A percentile compares a stretch with the other conserved stretches of the same genome.
Conservation (phyloP, 768 basidiomycete species). For the Ramaria sp. region DNA sequence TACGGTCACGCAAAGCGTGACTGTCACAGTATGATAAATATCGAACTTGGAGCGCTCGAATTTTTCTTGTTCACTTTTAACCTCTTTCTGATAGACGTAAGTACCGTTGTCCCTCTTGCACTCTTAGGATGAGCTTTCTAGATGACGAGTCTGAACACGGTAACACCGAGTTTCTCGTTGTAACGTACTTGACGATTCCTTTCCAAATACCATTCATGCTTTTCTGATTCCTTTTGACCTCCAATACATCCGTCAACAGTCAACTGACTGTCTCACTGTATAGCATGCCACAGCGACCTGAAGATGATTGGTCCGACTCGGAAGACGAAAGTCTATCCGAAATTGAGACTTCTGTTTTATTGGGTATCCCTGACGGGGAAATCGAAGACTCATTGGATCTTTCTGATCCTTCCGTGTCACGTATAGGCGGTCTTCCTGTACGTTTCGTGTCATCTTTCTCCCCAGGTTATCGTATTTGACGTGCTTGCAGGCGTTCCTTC, state of each 20-base stretch:
- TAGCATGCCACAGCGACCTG: conserved; percentile 30
- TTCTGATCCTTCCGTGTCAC: conserved; percentile 72
- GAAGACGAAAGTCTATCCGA: conserved; percentile 49
- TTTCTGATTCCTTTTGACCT: conserved; percentile 47
- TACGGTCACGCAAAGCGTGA: no score
- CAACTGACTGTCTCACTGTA: conserved; percentile 11
- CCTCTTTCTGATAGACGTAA: neutral
- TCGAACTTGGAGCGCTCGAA: no score
- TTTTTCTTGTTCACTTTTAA: neutral
- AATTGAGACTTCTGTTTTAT: conserved; percentile 47
- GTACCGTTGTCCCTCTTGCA: neutral
- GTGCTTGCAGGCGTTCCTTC: conserved; percentile 37
- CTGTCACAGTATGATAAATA: no score
- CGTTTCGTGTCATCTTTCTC: conserved; percentile 15
- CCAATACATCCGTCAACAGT: conserved; percentile 12
- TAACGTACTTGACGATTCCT: conserved; percentile 50
- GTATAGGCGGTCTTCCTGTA: conserved; percentile 87
- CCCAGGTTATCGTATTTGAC: neutral
- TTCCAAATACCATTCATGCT: conserved; percentile 86
- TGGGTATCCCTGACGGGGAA: conserved; percentile 72
- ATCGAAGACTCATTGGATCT: conserved; percentile 49
- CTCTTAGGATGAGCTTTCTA: conserved; percentile 35
- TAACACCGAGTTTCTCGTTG: conserved; percentile 43
- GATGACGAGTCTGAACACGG: conserved; percentile 78
- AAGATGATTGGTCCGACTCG: conserved; percentile 74